Conservation (phyloP, 495 filamentous ascomycete genomes). For the Rusavskia elegans region DNA sequence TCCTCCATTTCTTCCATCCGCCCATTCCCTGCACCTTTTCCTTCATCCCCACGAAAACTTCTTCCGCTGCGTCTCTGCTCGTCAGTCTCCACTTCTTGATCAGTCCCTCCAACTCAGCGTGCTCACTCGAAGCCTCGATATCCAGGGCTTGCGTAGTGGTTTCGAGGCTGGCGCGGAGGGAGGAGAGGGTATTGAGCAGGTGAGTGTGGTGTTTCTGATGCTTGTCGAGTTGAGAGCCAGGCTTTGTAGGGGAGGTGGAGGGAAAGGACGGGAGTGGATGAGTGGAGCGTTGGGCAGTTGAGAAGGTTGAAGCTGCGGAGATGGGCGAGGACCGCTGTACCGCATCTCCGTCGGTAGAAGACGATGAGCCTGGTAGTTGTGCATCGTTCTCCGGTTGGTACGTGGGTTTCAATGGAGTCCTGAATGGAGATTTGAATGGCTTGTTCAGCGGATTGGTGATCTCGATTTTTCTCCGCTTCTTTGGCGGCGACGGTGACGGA, state of each 20-base stretch:
- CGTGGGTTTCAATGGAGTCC: slow-evolving; percentile 11
- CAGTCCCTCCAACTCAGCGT: slow-evolving; percentile 31
- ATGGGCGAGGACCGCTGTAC: not conserved
- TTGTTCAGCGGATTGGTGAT: slow-evolving; percentile 36
- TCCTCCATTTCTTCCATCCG: slow-evolving; percentile 37
- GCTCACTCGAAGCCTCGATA: slow-evolving; percentile 28
- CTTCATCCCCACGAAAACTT: slow-evolving; percentile 27
- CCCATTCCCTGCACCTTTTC: slow-evolving; percentile 36
- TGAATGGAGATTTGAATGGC: slow-evolving; percentile 55
- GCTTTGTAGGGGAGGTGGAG: not conserved
- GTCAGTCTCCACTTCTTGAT: slow-evolving; percentile 31
- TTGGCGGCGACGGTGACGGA: slow-evolving; percentile 16
- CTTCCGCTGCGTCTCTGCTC: slow-evolving; percentile 36
- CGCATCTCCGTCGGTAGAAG: not conserved
- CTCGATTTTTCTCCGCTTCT: slow-evolving; percentile 40
- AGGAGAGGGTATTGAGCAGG: slow-evolving; percentile 20
- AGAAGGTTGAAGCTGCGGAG: not conserved
- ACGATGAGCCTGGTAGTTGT: slow-evolving; percentile 1
- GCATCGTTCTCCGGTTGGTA: slow-evolving; percentile 2
- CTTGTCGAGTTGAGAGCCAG: slow-evolving; percentile 1
- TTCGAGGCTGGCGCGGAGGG: slow-evolving; percentile 27
- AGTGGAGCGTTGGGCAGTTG: not conserved
- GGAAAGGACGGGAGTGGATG: not conserved
- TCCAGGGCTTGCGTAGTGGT: slow-evolving; percentile 31
- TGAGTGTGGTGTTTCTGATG: slow-evolving; percentile 21